Evolutionary conservation across 768 basidiomycete genomes (phyloP).

Genomic region (Suillus paluster): DNA sequence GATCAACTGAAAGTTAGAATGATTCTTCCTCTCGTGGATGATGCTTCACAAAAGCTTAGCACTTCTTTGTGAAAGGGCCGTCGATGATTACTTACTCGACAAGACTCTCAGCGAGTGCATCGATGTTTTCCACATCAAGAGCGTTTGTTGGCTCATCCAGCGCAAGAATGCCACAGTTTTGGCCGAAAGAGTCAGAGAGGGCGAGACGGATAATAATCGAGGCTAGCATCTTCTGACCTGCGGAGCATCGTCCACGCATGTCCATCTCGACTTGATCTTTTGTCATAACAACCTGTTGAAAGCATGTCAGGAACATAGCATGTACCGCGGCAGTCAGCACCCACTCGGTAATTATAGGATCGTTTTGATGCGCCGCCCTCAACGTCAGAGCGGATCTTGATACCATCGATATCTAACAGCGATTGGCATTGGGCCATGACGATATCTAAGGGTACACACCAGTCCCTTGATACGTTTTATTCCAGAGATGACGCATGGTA

Average conservation of each 20-base stretch:
- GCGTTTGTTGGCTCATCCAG: slow-evolving; percentile 99
- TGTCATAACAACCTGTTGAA: slow-evolving; percentile 90
- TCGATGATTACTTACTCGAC: slow-evolving; percentile 70
- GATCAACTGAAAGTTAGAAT: slow-evolving; percentile 94
- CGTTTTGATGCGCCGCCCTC: slow-evolving; percentile 90
- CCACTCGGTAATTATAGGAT: slow-evolving; percentile 95
- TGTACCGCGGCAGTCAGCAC: slow-evolving; percentile 23
- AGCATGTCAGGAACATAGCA: slow-evolving; percentile 19
- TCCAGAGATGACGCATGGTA: slow-evolving; percentile 96
- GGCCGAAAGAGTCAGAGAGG: slow-evolving; percentile 95
- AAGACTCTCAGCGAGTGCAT: slow-evolving; percentile 88
- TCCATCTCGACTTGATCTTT: slow-evolving; percentile 99
- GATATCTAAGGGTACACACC: slow-evolving; percentile 51
- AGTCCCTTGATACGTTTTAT: slow-evolving; percentile 98
- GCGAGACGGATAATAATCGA: slow-evolving; percentile 98
- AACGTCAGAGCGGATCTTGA: slow-evolving; percentile 91
- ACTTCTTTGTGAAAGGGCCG: slow-evolving; percentile 5
- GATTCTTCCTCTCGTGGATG: slow-evolving; percentile 88
- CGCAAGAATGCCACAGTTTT: slow-evolving; percentile 97
- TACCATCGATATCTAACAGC: slow-evolving; percentile 90
- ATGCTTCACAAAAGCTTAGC: slow-evolving; percentile 56
- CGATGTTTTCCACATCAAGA: slow-evolving; percentile 93
- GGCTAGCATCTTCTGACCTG: slow-evolving; percentile 98
- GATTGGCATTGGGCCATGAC: slow-evolving; percentile 17
- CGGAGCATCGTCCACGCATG: slow-evolving; percentile 98